These are phyloP conservation scores for Lineolata rhizophorae DNA, from an alignment of 495 filamentous ascomycete genomes.

Conservation along the genomic window DNA sequence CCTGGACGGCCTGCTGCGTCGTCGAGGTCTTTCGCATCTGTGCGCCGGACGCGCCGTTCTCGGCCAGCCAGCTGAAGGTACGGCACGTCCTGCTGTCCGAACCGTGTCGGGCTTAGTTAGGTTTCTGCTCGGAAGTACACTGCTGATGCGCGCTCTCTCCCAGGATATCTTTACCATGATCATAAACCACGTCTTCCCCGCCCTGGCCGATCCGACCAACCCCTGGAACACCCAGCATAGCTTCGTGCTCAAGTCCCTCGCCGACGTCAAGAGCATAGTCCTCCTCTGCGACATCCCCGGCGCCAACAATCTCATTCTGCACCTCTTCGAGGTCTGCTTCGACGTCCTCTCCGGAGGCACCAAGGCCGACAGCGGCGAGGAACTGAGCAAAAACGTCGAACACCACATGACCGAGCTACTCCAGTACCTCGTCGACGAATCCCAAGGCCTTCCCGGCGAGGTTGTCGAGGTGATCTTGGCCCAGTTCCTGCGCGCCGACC, in stretches of 20 bases:
- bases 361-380: constrained; percentile 51
- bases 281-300: constrained; percentile 79
- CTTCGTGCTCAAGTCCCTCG: constrained; percentile 70
- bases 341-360: constrained; percentile 70
- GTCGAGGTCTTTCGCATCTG: constrained; percentile 88
- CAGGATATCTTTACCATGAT: constrained; percentile 90
- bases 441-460: constrained; percentile 49
- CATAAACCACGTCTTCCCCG: constrained; percentile 58
- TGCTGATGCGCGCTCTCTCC: too few relatives aligned
- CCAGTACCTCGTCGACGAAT: constrained; percentile 71
- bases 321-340: constrained; percentile 73
- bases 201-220: constrained; percentile 68
- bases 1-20: constrained; percentile 70
- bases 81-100: too few relatives aligned
- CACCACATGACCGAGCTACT: constrained; percentile 76
- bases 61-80: constrained; percentile 73
- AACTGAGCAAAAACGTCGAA: constrained; percentile 74
- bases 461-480: constrained; percentile 88
- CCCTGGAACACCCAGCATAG: constrained; percentile 85
- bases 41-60: constrained; percentile 91
- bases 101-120: too few relatives aligned
- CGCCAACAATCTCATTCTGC: constrained; percentile 48
- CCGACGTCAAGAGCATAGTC: constrained; percentile 83
- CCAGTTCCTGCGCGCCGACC: constrained; percentile 78
- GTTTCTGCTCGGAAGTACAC: too few relatives aligned